Evolutionary conservation across 148 eudicot species (phyloP).

Genomic region (Polygonum aviculare): DNA sequence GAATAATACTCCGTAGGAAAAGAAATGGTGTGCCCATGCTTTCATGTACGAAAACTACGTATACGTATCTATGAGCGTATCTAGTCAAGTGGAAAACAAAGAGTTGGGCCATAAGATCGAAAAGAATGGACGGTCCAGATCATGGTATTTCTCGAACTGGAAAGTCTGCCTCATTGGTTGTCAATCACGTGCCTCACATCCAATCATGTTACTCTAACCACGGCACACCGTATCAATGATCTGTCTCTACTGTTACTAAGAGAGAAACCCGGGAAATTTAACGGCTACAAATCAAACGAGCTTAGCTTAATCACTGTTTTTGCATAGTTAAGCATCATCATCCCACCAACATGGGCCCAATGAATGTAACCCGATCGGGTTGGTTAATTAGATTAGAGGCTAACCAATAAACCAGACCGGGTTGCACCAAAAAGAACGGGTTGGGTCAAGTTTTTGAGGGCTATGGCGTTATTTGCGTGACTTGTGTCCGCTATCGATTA

Average conservation of each 20-base stretch:
- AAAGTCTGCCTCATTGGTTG: background rate
- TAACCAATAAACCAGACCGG: background rate
- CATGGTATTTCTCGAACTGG: background rate
- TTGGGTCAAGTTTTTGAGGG: too few species aligned
- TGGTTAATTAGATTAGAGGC: background rate
- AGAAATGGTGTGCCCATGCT: too few species aligned
- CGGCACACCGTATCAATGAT: background rate
- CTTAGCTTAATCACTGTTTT: background rate
- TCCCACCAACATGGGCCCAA: background rate
- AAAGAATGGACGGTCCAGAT: background rate
- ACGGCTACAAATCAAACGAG: background rate
- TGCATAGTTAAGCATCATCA: background rate
- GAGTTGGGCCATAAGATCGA: background rate
- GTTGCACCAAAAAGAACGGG: background rate
- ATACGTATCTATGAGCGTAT: background rate
- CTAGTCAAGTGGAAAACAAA: background rate
- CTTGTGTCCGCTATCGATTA: too few species aligned
- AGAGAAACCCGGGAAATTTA: background rate
- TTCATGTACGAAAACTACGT: background rate
- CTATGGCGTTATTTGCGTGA: too few species aligned
- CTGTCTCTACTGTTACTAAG: background rate
- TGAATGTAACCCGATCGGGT: background rate
- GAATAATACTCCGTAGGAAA: too few species aligned
- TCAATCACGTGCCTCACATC: conserved; percentile 1
- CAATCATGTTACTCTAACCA: background rate